These are phyloP conservation scores for Asclepias syriaca DNA, from an alignment of 257 asterid genomes.

Conservation along the genomic window DNA sequence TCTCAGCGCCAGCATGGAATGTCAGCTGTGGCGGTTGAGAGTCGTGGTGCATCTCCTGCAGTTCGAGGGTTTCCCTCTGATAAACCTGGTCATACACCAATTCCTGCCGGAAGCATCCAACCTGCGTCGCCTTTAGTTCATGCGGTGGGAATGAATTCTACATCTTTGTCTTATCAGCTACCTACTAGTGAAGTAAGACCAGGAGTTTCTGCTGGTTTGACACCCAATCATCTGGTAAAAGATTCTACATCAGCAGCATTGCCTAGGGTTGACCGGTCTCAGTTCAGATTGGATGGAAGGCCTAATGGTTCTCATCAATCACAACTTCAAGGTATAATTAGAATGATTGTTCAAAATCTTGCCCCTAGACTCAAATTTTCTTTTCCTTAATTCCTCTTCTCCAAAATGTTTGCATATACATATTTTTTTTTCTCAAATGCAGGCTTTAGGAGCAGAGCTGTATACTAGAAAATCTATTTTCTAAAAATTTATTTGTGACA, in stretches of 20 bases:
- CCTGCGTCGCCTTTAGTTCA: constrained; percentile 42
- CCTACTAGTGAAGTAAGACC: constrained; percentile 89
- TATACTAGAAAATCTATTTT: neutral
- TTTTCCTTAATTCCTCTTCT: neutral
- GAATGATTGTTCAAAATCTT: neutral
- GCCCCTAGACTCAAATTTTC: neutral
- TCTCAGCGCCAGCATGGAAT: constrained; percentile 43
- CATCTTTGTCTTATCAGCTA: constrained; percentile 72
- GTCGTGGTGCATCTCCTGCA: constrained; percentile 34
- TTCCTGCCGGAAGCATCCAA: constrained; percentile 47
- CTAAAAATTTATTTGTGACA: neutral
- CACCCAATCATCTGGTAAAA: constrained; percentile 46
- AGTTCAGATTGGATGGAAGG: constrained; percentile 61
- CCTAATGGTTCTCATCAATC: constrained; percentile 54
- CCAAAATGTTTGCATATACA: neutral
- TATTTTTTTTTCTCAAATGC: neutral
- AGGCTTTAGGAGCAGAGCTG: neutral
- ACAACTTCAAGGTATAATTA: constrained; percentile 55
- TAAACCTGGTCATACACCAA: constrained; percentile 44
- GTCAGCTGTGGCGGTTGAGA: constrained; percentile 47
- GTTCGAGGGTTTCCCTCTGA: constrained; percentile 51
- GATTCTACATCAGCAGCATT: constrained; percentile 38
- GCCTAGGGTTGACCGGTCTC: constrained; percentile 59
- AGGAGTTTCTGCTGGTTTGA: constrained; percentile 40
- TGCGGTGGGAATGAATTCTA: constrained; percentile 34